Evolutionary conservation across 2,329 filamentous ascomycete genomes (phyloP).

Genomic region (Cercospora sojina): DNA sequence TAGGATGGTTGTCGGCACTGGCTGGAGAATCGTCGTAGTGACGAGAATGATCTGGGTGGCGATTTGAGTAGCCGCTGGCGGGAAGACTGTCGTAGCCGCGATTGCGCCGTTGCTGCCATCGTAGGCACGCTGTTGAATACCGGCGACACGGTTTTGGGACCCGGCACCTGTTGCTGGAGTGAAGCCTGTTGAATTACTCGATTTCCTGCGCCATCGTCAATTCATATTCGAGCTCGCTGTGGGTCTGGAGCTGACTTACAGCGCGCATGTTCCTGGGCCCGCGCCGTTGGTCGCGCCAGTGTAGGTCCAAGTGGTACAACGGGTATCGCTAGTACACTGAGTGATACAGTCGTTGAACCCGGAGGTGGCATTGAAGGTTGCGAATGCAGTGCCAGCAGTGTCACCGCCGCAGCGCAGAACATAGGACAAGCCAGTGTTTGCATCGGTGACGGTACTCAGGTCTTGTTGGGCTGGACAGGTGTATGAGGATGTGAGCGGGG

Average conservation of each 20-base stretch:
- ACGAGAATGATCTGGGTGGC: neutral
- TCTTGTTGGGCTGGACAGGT: conserved; percentile 9
- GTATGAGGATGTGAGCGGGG: conserved; percentile 8
- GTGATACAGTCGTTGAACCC: conserved; percentile 14
- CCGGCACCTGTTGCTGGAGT: neutral
- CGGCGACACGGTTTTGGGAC: neutral
- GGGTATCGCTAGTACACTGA: neutral
- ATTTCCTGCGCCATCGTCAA: neutral
- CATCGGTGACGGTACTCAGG: neutral
- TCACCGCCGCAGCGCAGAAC: conserved; percentile 6
- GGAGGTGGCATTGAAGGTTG: neutral
- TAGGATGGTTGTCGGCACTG: neutral
- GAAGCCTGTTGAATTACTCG: neutral
- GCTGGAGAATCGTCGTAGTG: neutral
- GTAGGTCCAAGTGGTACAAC: conserved; percentile 13
- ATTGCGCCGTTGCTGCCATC: neutral
- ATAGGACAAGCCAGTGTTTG: conserved; percentile 9
- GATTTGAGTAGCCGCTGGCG: neutral
- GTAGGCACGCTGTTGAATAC: neutral
- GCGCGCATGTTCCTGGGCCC: conserved; percentile 1
- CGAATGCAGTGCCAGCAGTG: neutral
- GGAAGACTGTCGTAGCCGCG: neutral
- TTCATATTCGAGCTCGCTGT: neutral
- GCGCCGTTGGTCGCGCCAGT: neutral
- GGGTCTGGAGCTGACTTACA: neutral